Conservation (phyloP, 2,329 filamentous ascomycete genomes). For the Phialophora tarda region DNA sequence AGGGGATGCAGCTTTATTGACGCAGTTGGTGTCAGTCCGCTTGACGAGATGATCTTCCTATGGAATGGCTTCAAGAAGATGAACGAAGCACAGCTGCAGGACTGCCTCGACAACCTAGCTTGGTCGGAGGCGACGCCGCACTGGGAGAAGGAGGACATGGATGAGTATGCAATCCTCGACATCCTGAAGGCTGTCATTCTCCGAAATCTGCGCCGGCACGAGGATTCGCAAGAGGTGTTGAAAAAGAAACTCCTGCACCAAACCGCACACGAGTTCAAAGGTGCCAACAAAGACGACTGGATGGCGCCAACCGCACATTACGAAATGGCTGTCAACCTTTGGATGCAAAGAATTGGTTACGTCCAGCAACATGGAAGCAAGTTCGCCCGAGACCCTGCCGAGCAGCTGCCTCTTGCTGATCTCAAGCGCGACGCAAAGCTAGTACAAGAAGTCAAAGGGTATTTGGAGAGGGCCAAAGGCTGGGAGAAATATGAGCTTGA, state of each 20-base stretch:
- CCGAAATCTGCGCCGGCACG: constrained; percentile 66
- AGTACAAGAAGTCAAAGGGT: constrained; percentile 60
- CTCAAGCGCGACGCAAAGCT: constrained; percentile 45
- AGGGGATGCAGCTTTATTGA: constrained; percentile 74
- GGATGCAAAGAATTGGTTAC: constrained; percentile 66
- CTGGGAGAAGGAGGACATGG: constrained; percentile 59
- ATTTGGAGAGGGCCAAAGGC: constrained; percentile 62
- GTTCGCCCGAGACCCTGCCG: constrained; percentile 19
- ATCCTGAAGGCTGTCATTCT: constrained; percentile 70
- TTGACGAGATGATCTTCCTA: constrained; percentile 90
- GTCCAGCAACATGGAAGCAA: constrained; percentile 42
- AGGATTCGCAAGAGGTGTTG: constrained; percentile 70
- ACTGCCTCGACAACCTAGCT: constrained; percentile 65
- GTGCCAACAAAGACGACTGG: constrained; percentile 58
- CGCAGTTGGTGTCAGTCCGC: constrained; percentile 77
- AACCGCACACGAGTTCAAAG: constrained; percentile 55
- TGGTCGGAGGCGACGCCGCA: constrained; percentile 63
- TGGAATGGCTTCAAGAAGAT: constrained; percentile 91
- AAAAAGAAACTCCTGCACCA: constrained; percentile 66
- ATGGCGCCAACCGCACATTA: constrained; percentile 79
- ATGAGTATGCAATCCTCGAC: constrained; percentile 69
- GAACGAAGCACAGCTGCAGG: constrained; percentile 67
- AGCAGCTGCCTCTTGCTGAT: constrained; percentile 29
- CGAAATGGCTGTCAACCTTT: constrained; percentile 81
- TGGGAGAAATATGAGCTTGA: constrained; percentile 69